Percentiles rank a stretch among this genome's conserved stretches.
These are phyloP conservation scores for Penicillium silybi DNA, from an alignment of 495 filamentous ascomycete species.

Conservation along the genomic window DNA sequence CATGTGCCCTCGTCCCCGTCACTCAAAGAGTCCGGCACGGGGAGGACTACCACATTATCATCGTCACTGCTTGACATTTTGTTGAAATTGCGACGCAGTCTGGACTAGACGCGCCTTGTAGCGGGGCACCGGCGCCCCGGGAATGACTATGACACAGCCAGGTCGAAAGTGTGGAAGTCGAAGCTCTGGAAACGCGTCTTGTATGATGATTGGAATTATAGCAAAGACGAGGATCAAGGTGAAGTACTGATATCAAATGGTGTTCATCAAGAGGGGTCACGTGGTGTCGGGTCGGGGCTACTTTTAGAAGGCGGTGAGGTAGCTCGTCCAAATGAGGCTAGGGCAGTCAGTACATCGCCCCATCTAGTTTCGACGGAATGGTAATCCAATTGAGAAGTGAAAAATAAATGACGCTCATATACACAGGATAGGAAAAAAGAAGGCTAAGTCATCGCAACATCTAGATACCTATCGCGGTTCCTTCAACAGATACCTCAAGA, in stretches of 20 bases:
- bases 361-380: neutral
- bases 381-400: neutral
- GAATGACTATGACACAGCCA: neutral
- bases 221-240: neutral
- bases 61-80: slow-evolving; percentile 7
- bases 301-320: neutral
- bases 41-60: slow-evolving; percentile 25
- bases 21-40: slow-evolving; percentile 25
- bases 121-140: slow-evolving; percentile 4
- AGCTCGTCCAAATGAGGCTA: too few species aligned
- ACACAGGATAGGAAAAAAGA: neutral
- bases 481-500: slow-evolving; percentile 8
- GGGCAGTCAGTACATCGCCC: neutral
- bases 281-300: neutral
- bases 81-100: neutral
- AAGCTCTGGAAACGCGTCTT: neutral
- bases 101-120: neutral
- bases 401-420: neutral
- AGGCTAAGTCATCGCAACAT: slow-evolving; percentile 1
- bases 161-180: neutral
- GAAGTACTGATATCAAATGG: neutral
- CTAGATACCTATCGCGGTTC: neutral
- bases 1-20: slow-evolving; percentile 33
- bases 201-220: neutral
- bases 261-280: neutral